phyloP scores from a whole-genome alignment of 352 stramenopile species.

The Stramenopiles sp. region DNA sequence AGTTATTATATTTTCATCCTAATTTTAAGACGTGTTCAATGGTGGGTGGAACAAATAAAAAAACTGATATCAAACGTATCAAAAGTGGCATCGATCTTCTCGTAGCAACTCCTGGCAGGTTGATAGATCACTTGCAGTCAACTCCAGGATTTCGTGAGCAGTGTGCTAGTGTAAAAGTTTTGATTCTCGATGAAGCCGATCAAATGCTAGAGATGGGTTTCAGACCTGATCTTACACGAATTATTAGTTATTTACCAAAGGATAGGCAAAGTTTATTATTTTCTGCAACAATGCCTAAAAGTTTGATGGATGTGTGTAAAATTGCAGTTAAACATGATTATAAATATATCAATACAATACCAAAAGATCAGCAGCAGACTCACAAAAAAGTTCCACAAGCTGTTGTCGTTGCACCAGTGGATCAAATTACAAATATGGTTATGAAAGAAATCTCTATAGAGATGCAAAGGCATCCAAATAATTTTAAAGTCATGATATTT shows the following conservation, averaged over 20 bases:
- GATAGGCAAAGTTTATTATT: constrained; percentile 71
- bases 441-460: too few species aligned
- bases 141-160: constrained; percentile 33
- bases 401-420: constrained; percentile 24
- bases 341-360: constrained; percentile 58
- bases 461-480: constrained; percentile 22
- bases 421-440: too few species aligned
- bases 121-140: constrained; percentile 74
- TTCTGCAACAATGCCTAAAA: constrained; percentile 53
- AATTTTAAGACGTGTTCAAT: constrained; percentile 25
- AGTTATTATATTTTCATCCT: constrained; percentile 11
- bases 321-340: constrained; percentile 41
- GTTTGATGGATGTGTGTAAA: constrained; percentile 38
- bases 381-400: constrained; percentile 30
- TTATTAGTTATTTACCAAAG: constrained; percentile 23
- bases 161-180: constrained; percentile 13
- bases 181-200: constrained; percentile 78
- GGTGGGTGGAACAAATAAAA: constrained; percentile 49
- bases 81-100: constrained; percentile 45
- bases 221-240: constrained; percentile 43
- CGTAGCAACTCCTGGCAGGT: constrained; percentile 51
- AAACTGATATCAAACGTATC: constrained; percentile 19
- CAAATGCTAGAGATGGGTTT: constrained; percentile 80
- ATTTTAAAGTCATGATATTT: constrained; percentile 85
- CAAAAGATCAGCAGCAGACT: constrained; percentile 41